A percentile compares a stretch with the other conserved stretches of the same genome.
Evolutionary conservation across 2,329 filamentous ascomycete genomes (phyloP).

Genomic region (Magnaporthales sp.): DNA sequence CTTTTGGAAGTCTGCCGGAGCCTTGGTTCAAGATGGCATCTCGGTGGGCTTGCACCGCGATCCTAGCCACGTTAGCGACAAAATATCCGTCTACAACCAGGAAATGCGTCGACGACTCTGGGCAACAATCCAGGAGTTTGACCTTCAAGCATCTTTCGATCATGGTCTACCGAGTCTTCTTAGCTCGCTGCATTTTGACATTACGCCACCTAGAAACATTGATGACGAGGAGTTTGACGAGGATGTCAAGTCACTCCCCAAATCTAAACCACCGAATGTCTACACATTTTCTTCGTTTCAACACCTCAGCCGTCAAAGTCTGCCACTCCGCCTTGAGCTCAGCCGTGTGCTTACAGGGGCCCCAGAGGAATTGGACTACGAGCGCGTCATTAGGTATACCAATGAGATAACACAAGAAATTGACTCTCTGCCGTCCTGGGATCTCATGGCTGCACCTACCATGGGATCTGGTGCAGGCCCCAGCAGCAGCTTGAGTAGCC

Average conservation of each 20-base stretch:
- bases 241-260: slow-evolving; percentile 34
- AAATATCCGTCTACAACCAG: slow-evolving; percentile 50
- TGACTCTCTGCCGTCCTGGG: slow-evolving; percentile 50
- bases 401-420: slow-evolving; percentile 54
- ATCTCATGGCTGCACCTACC: slow-evolving; percentile 17
- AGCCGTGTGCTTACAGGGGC: slow-evolving; percentile 47
- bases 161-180: slow-evolving; percentile 50
- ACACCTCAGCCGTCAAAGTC: slow-evolving; percentile 45
- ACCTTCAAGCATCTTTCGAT: slow-evolving; percentile 53
- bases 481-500: neutral
- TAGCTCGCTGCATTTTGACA: slow-evolving; percentile 47
- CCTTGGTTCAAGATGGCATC: slow-evolving; percentile 48
- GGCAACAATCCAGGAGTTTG: slow-evolving; percentile 53
- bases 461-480: neutral
- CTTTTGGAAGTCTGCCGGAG: slow-evolving; percentile 50
- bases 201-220: slow-evolving; percentile 46
- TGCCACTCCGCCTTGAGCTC: slow-evolving; percentile 47
- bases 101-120: slow-evolving; percentile 54
- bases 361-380: slow-evolving; percentile 47
- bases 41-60: slow-evolving; percentile 52
- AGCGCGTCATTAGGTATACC: slow-evolving; percentile 52
- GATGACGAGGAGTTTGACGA: slow-evolving; percentile 46
- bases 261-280: slow-evolving; percentile 39
- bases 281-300: slow-evolving; percentile 54
- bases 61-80: slow-evolving; percentile 43